Evolutionary conservation across 2,329 filamentous ascomycete genomes (phyloP), one percentile per base, ranked within the genome.

Genomic region (Epichloe festucae): DNA sequence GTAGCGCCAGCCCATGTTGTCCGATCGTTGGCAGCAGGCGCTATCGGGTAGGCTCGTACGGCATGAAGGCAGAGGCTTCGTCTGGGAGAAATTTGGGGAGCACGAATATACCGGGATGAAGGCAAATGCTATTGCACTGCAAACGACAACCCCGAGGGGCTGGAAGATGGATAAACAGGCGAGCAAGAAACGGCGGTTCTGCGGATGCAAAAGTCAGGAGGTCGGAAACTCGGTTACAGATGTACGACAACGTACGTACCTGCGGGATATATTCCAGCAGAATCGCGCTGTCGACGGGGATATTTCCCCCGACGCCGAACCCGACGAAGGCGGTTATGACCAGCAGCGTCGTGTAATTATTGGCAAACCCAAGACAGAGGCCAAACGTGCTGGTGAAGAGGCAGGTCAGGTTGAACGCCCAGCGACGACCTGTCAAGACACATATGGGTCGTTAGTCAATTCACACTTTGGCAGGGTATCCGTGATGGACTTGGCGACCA

Each of bases 401-500:
- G 46, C 76, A 76, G 0, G 77, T 80, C 39, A 78, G 56, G 58
- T 80, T 81, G 64, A 81, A 81, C 0, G 76, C 76, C 72, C 74
- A 78, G 51, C 70, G 68, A 34, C 77, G 71, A 49, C 67, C 69
- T 50, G 10, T 21, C 36, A 21, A 19, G 48, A 14, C 7, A 47
- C 17, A 12, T 35, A 38, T 11, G n/a, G 36, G 19, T 4, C 2
- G 4, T 7, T 34, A n/a, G 14, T 14, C 31, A 58, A 43, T 45
- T n/a, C 15, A 14, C 11, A n/a, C 6, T n/a, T 12, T 31, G 15
- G 11, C 3, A 4, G 42, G 42, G 21, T 10, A 27, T 6, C 10
- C 7, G 19, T 11, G 41, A 14, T 12, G 19, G 10, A 35, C 15
- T n/a, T 8, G 17, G 27, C 14, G 1, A 50, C 48, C 21, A 56